Evolutionary conservation across 2,329 filamentous ascomycete genomes (phyloP).

Genomic region (Tolypocladium pustulatum): DNA sequence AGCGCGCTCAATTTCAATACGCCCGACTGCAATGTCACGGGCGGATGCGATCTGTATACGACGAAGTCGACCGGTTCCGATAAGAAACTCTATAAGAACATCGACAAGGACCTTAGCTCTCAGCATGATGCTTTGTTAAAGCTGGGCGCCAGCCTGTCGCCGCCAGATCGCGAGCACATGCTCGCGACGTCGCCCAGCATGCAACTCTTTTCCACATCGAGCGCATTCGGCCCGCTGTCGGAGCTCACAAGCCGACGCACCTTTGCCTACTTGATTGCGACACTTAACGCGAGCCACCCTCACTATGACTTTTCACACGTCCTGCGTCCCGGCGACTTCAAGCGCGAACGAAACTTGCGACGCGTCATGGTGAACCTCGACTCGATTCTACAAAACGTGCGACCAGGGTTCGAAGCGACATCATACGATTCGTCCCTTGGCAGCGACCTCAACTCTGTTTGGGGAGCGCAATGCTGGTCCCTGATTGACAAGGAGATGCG

Average conservation of each 20-base stretch:
- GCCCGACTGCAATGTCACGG: slow-evolving; percentile 80
- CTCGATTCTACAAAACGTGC: slow-evolving; percentile 75
- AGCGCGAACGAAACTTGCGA: slow-evolving; percentile 68
- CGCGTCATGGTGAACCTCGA: slow-evolving; percentile 81
- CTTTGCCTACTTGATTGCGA: slow-evolving; percentile 93
- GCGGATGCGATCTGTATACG: slow-evolving; percentile 93
- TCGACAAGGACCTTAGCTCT: slow-evolving; percentile 81
- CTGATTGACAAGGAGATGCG: slow-evolving; percentile 92
- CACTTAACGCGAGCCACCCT: slow-evolving; percentile 81
- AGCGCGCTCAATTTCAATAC: slow-evolving; percentile 94
- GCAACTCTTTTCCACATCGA: slow-evolving; percentile 62
- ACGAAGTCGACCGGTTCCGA: slow-evolving; percentile 92
- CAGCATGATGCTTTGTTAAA: slow-evolving; percentile 84
- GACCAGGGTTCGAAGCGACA: slow-evolving; percentile 47
- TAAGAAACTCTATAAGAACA: slow-evolving; percentile 95
- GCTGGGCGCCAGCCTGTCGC: slow-evolving; percentile 77
- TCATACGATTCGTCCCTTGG: slow-evolving; percentile 30
- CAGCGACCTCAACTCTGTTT: slow-evolving; percentile 48
- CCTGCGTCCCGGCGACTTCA: slow-evolving; percentile 81
- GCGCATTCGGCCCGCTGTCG: slow-evolving; percentile 83
- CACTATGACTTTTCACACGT: slow-evolving; percentile 96
- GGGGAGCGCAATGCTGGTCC: slow-evolving; percentile 87
- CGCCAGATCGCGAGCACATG: slow-evolving; percentile 64
- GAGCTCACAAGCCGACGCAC: slow-evolving; percentile 82
- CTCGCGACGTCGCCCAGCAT: slow-evolving; percentile 52